These are phyloP conservation scores for Skeletonema costatum DNA, from an alignment of 108 stramenopile species.

Conservation along the genomic window DNA sequence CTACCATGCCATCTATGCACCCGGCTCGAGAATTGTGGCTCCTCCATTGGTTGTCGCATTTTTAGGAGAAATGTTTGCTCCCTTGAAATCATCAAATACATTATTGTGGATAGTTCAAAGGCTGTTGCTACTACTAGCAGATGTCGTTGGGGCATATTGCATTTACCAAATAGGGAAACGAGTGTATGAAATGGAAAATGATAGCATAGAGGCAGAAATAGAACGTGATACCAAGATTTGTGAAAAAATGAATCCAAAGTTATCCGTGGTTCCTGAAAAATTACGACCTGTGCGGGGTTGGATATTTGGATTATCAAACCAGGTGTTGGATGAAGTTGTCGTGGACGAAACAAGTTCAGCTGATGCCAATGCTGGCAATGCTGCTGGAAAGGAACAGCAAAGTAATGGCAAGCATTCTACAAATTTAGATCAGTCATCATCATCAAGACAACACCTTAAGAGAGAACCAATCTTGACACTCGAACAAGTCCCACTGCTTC, in stretches of 20 bases:
- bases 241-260: background rate
- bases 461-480: constrained; percentile 30
- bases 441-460: background rate
- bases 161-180: constrained; percentile 20
- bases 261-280: constrained; percentile 25
- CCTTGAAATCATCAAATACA: background rate
- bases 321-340: background rate
- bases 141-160: constrained; percentile 32
- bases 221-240: constrained; percentile 21
- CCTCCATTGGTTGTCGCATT: constrained; percentile 34
- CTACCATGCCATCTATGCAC: constrained; percentile 15
- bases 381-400: background rate
- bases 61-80: constrained; percentile 16
- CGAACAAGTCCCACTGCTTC: constrained; percentile 46
- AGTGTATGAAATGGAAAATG: constrained; percentile 16
- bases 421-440: background rate
- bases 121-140: constrained; percentile 20
- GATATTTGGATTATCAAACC: constrained; percentile 40
- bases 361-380: background rate
- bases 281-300: constrained; percentile 45
- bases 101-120: constrained; percentile 3
- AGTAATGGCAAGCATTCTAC: background rate
- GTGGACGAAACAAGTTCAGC: background rate
- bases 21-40: constrained; percentile 22
- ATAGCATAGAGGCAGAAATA: constrained; percentile 33